A percentile compares a stretch with the other conserved stretches of the same genome.
Evolutionary conservation across 345 rosid genomes (phyloP).

Genomic region (Rhodamnia rubescens): DNA sequence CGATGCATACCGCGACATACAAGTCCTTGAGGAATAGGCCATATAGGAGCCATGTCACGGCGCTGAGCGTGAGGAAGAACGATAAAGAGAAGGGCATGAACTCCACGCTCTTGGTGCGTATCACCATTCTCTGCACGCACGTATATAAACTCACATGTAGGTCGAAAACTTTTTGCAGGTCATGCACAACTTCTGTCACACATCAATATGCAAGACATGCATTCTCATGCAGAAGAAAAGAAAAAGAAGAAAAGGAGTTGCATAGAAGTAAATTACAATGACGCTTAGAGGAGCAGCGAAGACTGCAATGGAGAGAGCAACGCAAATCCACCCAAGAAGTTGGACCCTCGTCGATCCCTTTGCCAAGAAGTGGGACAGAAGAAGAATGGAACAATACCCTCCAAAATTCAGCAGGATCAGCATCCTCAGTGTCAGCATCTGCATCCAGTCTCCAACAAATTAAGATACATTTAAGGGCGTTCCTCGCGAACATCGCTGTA

Average conservation of each 20-base stretch:
- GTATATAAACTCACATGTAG: not conserved
- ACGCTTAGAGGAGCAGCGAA: constrained; percentile 80
- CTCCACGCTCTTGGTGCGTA: constrained; percentile 27
- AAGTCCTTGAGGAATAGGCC: constrained; percentile 14
- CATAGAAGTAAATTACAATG: constrained; percentile 22
- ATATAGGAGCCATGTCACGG: constrained; percentile 26
- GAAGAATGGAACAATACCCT: constrained; percentile 30
- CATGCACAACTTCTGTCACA: not conserved
- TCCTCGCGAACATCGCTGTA: not conserved
- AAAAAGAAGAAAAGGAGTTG: not conserved
- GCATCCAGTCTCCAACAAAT: constrained; percentile 1
- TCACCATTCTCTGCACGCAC: not conserved
- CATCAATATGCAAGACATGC: not conserved
- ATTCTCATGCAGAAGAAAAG: not conserved
- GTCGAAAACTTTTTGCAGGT: not conserved
- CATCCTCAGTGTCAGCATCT: constrained; percentile 50
- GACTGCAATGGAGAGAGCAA: constrained; percentile 48
- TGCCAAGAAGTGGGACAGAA: constrained; percentile 29
- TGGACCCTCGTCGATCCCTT: constrained; percentile 7
- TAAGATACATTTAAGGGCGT: not conserved
- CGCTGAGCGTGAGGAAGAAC: constrained; percentile 21
- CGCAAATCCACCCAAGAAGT: constrained; percentile 83
- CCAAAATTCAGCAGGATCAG: constrained; percentile 45
- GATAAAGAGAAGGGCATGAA: constrained; percentile 35
- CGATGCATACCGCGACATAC: constrained; percentile 20